These are phyloP conservation scores for Ogataea degrootiae DNA, from an alignment of 805 yeast species.

Conservation along the genomic window DNA sequence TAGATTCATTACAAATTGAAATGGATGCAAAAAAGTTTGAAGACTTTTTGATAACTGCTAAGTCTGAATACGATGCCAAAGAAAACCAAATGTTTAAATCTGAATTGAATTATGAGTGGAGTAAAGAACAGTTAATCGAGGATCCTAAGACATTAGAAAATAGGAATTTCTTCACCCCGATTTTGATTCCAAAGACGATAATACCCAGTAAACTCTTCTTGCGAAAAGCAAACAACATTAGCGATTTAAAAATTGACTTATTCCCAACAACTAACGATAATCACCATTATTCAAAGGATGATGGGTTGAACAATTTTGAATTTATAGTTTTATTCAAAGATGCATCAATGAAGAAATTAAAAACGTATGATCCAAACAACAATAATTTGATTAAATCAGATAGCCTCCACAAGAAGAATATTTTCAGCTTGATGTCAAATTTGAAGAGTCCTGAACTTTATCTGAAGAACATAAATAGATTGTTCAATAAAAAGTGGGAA, in stretches of 20 bases:
- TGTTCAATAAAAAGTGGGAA: conserved; percentile 46
- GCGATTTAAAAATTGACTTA: conserved; percentile 8
- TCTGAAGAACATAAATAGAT: conserved; percentile 33
- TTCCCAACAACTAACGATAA: conserved; percentile 10
- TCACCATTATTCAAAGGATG: no score
- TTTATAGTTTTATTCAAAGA: conserved; percentile 22
- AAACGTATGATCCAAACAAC: conserved; percentile 4
- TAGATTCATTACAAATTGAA: conserved; percentile 1
- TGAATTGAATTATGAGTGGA: conserved; percentile 49
- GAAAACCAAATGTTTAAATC: conserved; percentile 45
- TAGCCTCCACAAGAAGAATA: conserved; percentile 4
- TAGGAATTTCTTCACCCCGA: conserved; percentile 43
- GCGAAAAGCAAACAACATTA: not conserved
- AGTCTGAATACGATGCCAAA: conserved; percentile 33
- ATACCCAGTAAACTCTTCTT: conserved; percentile 16
- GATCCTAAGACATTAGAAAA: conserved; percentile 37
- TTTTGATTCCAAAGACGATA: conserved; percentile 30
- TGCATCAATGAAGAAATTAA: conserved; percentile 27
- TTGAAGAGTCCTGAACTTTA: conserved; percentile 36
- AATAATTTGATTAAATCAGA: no score
- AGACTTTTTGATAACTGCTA: conserved; percentile 39
- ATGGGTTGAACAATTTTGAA: conserved; percentile 5
- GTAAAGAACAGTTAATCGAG: conserved; percentile 29
- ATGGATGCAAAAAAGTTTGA: conserved; percentile 30
- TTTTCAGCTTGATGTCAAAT: conserved; percentile 14